These are phyloP conservation scores for Murraya koenigii DNA, from an alignment of 345 rosid species.

Conservation along the genomic window DNA sequence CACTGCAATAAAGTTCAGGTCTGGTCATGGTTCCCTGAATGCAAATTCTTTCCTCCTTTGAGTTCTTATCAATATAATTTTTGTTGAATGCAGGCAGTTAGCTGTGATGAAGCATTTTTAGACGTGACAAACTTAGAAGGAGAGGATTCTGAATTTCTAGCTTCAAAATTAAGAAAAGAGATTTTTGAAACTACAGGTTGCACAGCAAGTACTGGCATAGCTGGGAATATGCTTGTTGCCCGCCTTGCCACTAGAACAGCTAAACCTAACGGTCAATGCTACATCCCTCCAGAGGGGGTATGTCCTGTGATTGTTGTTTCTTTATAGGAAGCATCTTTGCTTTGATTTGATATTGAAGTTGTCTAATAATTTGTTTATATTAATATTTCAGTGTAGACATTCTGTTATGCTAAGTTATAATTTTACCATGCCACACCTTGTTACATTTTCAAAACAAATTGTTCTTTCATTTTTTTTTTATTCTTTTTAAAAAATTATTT, in stretches of 20 bases:
- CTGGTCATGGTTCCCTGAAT: slow-evolving; percentile 16
- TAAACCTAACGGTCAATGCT: slow-evolving; percentile 89
- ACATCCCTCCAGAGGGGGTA: slow-evolving; percentile 62
- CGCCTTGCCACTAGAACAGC: slow-evolving; percentile 94
- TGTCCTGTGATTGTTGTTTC: slow-evolving; percentile 1
- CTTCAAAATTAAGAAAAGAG: slow-evolving; percentile 71
- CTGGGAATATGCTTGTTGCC: slow-evolving; percentile 88
- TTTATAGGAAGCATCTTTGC: not conserved
- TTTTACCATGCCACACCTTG: not conserved
- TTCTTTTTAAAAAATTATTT: not conserved
- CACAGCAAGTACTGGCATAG: slow-evolving; percentile 90
- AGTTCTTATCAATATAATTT: slow-evolving; percentile 14
- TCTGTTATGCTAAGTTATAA: not conserved
- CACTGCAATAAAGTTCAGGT: slow-evolving; percentile 87
- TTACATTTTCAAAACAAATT: too few relatives aligned
- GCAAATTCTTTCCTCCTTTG: not conserved
- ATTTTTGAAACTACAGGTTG: slow-evolving; percentile 77
- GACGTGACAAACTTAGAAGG: slow-evolving; percentile 52
- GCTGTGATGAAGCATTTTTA: slow-evolving; percentile 98
- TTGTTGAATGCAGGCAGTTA: slow-evolving; percentile 62
- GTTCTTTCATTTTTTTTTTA: not conserved
- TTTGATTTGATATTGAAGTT: not conserved
- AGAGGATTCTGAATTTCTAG: slow-evolving; percentile 59
- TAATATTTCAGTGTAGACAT: not conserved
- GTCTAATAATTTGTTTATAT: not conserved